A percentile compares a stretch with the other conserved stretches of the same genome.
phyloP scores from a whole-genome alignment of 1,284 basidiomycete species.

The Microbotryum violaceum region DNA sequence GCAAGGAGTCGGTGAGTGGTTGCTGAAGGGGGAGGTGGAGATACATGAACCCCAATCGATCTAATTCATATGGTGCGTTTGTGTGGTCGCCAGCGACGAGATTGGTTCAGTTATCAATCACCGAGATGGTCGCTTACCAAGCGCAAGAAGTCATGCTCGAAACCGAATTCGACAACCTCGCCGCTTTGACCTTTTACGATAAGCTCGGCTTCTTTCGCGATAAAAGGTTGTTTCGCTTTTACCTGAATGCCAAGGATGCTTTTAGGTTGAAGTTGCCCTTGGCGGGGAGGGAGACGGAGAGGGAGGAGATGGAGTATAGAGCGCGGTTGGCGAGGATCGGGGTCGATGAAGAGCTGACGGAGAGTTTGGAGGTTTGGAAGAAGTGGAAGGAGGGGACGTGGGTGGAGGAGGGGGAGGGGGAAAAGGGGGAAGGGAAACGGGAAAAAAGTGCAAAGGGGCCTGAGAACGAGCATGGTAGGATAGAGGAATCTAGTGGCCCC shows the following conservation, averaged over 20 bases:
- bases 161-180: conserved; percentile 88
- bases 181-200: conserved; percentile 81
- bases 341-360: not conserved
- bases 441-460: too few species aligned
- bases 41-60: too few species aligned
- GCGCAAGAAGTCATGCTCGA: conserved; percentile 63
- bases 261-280: conserved; percentile 26
- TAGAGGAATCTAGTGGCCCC: too few species aligned
- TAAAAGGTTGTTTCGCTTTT: conserved; percentile 89
- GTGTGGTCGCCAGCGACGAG: conserved; percentile 54
- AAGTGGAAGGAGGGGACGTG: not conserved
- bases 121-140: conserved; percentile 16
- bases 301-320: not conserved
- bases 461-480: too few species aligned
- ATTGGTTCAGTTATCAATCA: conserved; percentile 67
- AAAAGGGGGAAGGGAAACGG: too few species aligned
- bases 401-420: not conserved
- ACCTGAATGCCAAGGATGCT: conserved; percentile 61
- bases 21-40: too few species aligned
- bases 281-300: not conserved
- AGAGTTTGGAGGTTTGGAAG: not conserved
- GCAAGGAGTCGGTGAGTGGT: conserved; percentile 73
- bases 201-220: conserved; percentile 90
- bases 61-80: not conserved
- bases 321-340: not conserved